Conservation (phyloP, 2,329 filamentous ascomycete genomes). For the Aureobasidium sp. region DNA sequence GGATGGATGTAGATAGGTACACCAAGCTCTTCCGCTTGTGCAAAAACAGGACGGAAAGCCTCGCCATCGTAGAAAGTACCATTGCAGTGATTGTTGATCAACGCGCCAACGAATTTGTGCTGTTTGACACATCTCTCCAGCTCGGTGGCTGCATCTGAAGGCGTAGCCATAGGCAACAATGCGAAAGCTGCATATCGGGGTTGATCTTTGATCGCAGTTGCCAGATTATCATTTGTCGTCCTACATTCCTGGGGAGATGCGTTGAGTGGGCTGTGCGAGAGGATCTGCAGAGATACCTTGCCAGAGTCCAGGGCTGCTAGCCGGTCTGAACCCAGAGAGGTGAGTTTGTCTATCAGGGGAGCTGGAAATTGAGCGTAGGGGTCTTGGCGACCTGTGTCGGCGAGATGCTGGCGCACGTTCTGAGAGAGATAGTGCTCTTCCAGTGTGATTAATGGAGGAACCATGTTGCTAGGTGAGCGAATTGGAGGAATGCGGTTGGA, state of each 20-base stretch:
- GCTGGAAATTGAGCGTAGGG: neutral
- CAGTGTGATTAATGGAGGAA: constrained; percentile 26
- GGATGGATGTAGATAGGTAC: constrained; percentile 47
- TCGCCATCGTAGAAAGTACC: constrained; percentile 27
- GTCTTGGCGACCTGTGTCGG: constrained; percentile 9
- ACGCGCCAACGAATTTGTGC: constrained; percentile 26
- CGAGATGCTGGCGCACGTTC: neutral
- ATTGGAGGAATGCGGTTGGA: neutral
- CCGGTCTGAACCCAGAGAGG: constrained; percentile 21
- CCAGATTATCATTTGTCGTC: constrained; percentile 26
- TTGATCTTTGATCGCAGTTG: constrained; percentile 19
- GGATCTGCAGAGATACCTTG: constrained; percentile 25
- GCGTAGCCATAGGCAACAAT: constrained; percentile 24
- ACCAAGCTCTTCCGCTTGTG: constrained; percentile 32
- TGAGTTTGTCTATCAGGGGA: constrained; percentile 16
- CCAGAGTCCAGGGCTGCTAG: constrained; percentile 26
- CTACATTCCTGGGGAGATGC: constrained; percentile 20
- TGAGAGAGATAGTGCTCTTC: constrained; percentile 29
- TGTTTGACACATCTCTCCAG: constrained; percentile 24
- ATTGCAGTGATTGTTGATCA: constrained; percentile 28
- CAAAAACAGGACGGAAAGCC: constrained; percentile 23
- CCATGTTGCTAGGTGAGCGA: constrained; percentile 15
- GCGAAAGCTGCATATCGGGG: constrained; percentile 27
- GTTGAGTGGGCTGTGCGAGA: constrained; percentile 26
- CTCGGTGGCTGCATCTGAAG: constrained; percentile 24